phyloP scores from a whole-genome alignment of 345 rosid species.

The Toxicodendron radicans region DNA sequence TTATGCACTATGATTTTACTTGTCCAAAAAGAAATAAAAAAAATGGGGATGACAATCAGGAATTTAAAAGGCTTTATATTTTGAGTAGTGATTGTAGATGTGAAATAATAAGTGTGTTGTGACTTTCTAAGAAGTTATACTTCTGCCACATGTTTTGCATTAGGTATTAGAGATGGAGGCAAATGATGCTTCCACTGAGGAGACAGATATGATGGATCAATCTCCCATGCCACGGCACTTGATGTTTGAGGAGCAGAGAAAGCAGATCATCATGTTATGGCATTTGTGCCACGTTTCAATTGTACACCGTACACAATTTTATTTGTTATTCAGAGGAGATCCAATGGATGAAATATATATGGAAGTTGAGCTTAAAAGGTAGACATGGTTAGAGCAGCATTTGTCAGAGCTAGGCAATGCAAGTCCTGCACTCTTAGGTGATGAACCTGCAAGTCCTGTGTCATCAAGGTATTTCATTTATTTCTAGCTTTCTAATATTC shows the following conservation, averaged over 20 bases:
- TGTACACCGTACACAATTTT: slow-evolving; percentile 89
- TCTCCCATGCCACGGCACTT: slow-evolving; percentile 73
- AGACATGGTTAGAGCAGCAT: slow-evolving; percentile 92
- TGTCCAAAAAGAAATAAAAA: too few species aligned
- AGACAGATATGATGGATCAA: slow-evolving; percentile 35
- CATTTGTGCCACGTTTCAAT: slow-evolving; percentile 92
- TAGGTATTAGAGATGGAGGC: slow-evolving; percentile 87
- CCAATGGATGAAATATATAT: slow-evolving; percentile 81
- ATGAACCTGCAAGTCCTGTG: slow-evolving; percentile 86
- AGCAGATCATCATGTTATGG: slow-evolving; percentile 93
- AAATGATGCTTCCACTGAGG: slow-evolving; percentile 45
- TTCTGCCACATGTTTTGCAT: not conserved
- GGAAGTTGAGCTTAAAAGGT: slow-evolving; percentile 87
- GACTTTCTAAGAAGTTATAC: not conserved
- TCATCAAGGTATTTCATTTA: slow-evolving; percentile 30
- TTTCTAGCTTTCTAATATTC: not conserved
- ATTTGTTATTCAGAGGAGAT: slow-evolving; percentile 78
- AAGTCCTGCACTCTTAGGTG: slow-evolving; percentile 88
- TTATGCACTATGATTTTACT: not conserved
- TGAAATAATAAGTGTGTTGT: too few species aligned
- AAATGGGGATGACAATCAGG: not conserved
- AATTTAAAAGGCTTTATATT: not conserved
- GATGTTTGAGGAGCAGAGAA: slow-evolving; percentile 78
- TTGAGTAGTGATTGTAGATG: not conserved
- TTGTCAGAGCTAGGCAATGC: slow-evolving; percentile 95